A percentile compares a stretch with the other conserved stretches of the same genome.
Conservation (phyloP, 352 stramenopile species). For the Pythium biforme region DNA sequence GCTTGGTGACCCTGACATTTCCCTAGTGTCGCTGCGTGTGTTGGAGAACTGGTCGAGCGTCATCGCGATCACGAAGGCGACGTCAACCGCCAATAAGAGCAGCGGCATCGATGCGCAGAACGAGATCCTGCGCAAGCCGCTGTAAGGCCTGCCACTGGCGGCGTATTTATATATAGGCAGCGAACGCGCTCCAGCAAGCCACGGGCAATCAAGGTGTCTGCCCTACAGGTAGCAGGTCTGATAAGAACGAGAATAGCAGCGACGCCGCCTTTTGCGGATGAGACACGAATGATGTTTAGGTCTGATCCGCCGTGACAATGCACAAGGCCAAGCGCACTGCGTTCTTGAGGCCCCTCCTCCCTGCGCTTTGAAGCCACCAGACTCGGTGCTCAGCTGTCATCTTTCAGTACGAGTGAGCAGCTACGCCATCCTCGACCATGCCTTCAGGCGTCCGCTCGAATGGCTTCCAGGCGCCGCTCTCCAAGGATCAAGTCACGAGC, state of each 20-base stretch:
- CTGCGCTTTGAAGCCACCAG: neutral
- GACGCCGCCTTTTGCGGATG: neutral
- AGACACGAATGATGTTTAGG: neutral
- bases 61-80: conserved; percentile 68
- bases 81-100: conserved; percentile 23
- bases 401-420: neutral
- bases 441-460: conserved; percentile 27
- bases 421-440: neutral
- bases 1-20: no score
- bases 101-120: conserved; percentile 24
- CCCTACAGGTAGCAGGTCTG: neutral
- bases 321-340: no score
- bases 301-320: neutral
- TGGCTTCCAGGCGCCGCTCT: conserved; percentile 82
- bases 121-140: conserved; percentile 60
- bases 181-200: neutral
- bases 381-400: neutral
- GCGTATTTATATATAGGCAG: conserved; percentile 26
- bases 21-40: conserved; percentile 69
- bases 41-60: conserved; percentile 84
- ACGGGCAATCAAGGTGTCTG: neutral
- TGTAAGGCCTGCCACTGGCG: conserved; percentile 17
- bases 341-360: neutral
- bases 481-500: conserved; percentile 67
- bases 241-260: conserved; percentile 13